phyloP scores from a whole-genome alignment of 768 basidiomycete genomes.

The Crassisporium funariophilum region DNA sequence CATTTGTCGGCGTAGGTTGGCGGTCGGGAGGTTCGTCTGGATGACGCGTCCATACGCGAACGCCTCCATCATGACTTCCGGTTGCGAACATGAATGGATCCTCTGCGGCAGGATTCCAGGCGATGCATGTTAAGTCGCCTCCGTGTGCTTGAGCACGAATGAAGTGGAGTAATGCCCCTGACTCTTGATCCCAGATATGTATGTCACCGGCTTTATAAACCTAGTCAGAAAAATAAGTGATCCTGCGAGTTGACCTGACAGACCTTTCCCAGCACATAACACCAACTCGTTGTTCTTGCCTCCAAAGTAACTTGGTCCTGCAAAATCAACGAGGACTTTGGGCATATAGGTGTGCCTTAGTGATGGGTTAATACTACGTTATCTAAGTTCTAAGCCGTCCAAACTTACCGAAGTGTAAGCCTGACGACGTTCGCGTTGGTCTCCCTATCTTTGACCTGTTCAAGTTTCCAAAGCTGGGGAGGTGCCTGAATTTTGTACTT shows the following conservation, averaged over 20 bases:
- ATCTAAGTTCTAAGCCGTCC: constrained; percentile 12
- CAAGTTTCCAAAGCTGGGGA: constrained; percentile 79
- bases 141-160: constrained; percentile 63
- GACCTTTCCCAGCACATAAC: constrained; percentile 76
- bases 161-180: constrained; percentile 69
- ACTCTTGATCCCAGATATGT: constrained; percentile 86
- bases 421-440: constrained; percentile 31
- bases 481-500: constrained; percentile 68
- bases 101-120: constrained; percentile 72
- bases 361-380: background rate
- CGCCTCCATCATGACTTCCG: constrained; percentile 75
- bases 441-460: constrained; percentile 58
- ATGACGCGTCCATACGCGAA: constrained; percentile 70
- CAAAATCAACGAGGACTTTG: constrained; percentile 67
- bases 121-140: constrained; percentile 77
- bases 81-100: constrained; percentile 77
- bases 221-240: constrained; percentile 1
- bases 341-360: constrained; percentile 74
- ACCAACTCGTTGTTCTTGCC: constrained; percentile 80
- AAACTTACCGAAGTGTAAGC: constrained; percentile 41
- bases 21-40: constrained; percentile 18
- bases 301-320: constrained; percentile 82
- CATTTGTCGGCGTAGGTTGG: constrained; percentile 12
- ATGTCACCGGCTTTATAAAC: constrained; percentile 69
- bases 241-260: background rate